These are phyloP conservation scores for Rhododendron vialii DNA, from an alignment of 148 eudicot genomes.

Conservation along the genomic window DNA sequence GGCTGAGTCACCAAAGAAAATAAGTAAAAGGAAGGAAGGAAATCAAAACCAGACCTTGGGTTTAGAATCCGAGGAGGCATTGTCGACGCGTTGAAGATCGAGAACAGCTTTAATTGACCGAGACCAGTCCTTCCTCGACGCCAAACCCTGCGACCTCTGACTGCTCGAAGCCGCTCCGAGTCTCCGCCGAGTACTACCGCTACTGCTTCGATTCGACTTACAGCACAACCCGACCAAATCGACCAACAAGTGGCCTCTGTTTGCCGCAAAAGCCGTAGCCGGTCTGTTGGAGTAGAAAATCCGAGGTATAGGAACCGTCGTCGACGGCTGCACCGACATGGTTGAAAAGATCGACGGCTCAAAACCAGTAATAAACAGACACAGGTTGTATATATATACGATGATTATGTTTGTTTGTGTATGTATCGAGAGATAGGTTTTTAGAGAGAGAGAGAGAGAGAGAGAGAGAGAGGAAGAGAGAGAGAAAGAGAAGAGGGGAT, in stretches of 20 bases:
- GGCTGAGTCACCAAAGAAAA: not conserved
- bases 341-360: slow-evolving; percentile 14
- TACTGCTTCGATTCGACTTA: slow-evolving; percentile 17
- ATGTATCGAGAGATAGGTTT: not conserved
- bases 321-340: slow-evolving; percentile 59
- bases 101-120: slow-evolving; percentile 42
- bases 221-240: slow-evolving; percentile 58
- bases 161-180: slow-evolving; percentile 9
- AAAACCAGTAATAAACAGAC: not conserved
- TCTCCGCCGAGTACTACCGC: slow-evolving; percentile 23
- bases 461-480: not conserved
- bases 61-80: slow-evolving; percentile 20
- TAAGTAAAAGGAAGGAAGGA: not conserved
- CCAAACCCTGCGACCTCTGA: slow-evolving; percentile 6
- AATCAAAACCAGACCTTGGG: slow-evolving; percentile 26
- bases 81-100: slow-evolving; percentile 39
- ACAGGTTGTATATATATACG: not conserved
- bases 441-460: slow-evolving; percentile 12
- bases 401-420: not conserved
- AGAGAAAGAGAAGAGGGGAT: slow-evolving; percentile 10
- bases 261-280: slow-evolving; percentile 24
- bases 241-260: slow-evolving; percentile 37
- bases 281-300: slow-evolving; percentile 25
- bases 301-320: slow-evolving; percentile 20
- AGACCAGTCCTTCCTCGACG: slow-evolving; percentile 9